Evolutionary conservation across 2,329 filamentous ascomycete genomes (phyloP), one percentile per base, ranked within the genome.

Genomic region (Alternaria brassicicola): DNA sequence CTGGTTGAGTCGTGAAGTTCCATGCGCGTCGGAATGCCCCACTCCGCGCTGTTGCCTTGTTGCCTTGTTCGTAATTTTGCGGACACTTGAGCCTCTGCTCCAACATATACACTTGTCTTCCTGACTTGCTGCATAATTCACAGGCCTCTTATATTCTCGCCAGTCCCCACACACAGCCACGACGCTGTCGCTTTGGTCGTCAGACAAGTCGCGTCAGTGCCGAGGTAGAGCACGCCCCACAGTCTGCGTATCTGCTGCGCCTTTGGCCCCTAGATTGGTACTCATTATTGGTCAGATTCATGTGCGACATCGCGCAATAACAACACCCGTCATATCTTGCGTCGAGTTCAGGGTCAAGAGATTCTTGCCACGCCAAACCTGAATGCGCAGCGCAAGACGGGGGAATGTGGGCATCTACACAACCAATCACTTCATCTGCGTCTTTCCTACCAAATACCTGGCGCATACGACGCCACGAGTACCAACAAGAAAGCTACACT

Each of bases 181-280:
- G 1, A 36, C 33, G 7, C n/a, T n/a, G n/a, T n/a, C 33, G 6
- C 33, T 10, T 35, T 35, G n/a, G 15, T 35, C 3, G n/a, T 3
- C 33, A 1, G 7, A 35, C 33, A 4, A 35, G 33, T 17, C 17
- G 33, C 33, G n/a, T 19, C 33, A 36, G 1, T 36, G 33, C 33
- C 17, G 19, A 36, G 33, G 33, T 36, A 2, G 2, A 36, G n/a
- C n/a, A 19, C 33, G 15, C 0, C 3, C n/a, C 7, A 36, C 33
- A 36, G 0, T 19, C 3, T 3, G n/a, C 33, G 33, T 5, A 3
- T 0, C 3, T 36, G n/a, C n/a, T 36, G n/a, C n/a, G 0, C 0
- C 9, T 36, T 0, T 5, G 33, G 33, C n/a, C 33, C 33, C 33
- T 1, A 36, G 19, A 36, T 1, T 17, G 3, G 1, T 19, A 36